phyloP scores from a whole-genome alignment of 352 stramenopile species.

The Phytopythium aichiense region DNA sequence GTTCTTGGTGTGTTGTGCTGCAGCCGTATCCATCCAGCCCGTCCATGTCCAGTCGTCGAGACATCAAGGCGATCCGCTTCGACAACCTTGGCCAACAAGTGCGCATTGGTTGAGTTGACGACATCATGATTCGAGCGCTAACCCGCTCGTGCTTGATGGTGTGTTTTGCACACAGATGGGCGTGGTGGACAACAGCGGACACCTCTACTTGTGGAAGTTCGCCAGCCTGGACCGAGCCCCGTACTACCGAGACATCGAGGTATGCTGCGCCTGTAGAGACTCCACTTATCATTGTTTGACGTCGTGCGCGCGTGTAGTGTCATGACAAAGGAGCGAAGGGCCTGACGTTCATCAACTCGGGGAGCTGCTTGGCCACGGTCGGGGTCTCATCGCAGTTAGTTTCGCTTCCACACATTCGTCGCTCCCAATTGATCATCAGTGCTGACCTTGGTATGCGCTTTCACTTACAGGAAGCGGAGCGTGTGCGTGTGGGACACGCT shows the following conservation, averaged over 20 bases:
- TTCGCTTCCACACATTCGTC: conserved; percentile 1
- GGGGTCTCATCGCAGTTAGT: conserved; percentile 74
- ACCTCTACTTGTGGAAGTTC: conserved; percentile 84
- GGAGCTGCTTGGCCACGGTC: conserved; percentile 67
- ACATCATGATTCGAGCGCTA: not conserved
- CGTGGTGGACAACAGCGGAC: conserved; percentile 62
- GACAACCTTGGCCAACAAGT: conserved; percentile 79
- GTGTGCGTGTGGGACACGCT: conserved; percentile 86
- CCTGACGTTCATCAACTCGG: conserved; percentile 78
- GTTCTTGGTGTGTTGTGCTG: not conserved
- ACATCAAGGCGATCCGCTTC: conserved; percentile 78
- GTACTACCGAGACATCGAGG: conserved; percentile 69
- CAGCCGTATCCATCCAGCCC: conserved; percentile 63
- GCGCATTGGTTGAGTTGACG: not conserved
- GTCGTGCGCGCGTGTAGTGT: conserved; percentile 28
- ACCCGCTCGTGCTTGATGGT: not conserved
- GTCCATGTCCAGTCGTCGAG: conserved; percentile 42
- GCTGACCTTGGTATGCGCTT: not conserved
- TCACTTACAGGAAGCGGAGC: conserved; percentile 55
- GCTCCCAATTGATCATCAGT: not conserved
- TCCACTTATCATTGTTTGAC: too few species aligned
- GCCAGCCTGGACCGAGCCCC: conserved; percentile 53
- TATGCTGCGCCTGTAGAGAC: conserved; percentile 11
- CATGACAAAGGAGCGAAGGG: conserved; percentile 84
- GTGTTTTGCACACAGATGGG: conserved; percentile 43